phyloP scores from a whole-genome alignment of 2,329 filamentous ascomycete genomes.

The Ophiosphaerella narmari region DNA sequence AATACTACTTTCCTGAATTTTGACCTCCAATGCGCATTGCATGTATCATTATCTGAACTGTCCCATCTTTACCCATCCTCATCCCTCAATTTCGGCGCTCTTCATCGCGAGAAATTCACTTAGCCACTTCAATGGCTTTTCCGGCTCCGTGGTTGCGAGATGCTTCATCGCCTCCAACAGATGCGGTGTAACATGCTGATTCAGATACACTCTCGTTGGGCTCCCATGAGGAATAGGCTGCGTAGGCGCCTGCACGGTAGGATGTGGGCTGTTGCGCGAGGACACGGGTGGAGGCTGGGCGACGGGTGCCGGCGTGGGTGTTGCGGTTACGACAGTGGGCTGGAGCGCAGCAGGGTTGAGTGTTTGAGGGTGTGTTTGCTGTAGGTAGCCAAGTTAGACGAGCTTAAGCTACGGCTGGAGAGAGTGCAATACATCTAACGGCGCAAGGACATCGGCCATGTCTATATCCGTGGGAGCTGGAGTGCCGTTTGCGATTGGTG shows the following conservation, averaged over 20 bases:
- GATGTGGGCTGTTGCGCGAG: constrained; percentile 44
- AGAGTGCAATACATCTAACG: not conserved
- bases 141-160: constrained; percentile 55
- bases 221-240: constrained; percentile 53
- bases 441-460: constrained; percentile 27
- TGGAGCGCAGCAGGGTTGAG: constrained; percentile 1
- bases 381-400: not conserved
- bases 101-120: constrained; percentile 54
- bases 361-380: not conserved
- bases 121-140: constrained; percentile 57
- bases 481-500: constrained; percentile 28
- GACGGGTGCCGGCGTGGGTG: constrained; percentile 17
- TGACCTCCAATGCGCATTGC: constrained; percentile 5
- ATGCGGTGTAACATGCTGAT: constrained; percentile 56
- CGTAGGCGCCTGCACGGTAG: constrained; percentile 34
- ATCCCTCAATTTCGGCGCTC: constrained; percentile 55
- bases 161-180: constrained; percentile 59
- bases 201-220: constrained; percentile 55
- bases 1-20: constrained; percentile 11
- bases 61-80: constrained; percentile 2
- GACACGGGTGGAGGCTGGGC: constrained; percentile 23
- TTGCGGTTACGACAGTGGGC: constrained; percentile 14
- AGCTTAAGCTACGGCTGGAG: not conserved
- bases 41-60: not conserved
- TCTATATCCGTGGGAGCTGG: constrained; percentile 29